Conservation (phyloP, 1,284 basidiomycete species). For the Heterobasidion annosum region DNA sequence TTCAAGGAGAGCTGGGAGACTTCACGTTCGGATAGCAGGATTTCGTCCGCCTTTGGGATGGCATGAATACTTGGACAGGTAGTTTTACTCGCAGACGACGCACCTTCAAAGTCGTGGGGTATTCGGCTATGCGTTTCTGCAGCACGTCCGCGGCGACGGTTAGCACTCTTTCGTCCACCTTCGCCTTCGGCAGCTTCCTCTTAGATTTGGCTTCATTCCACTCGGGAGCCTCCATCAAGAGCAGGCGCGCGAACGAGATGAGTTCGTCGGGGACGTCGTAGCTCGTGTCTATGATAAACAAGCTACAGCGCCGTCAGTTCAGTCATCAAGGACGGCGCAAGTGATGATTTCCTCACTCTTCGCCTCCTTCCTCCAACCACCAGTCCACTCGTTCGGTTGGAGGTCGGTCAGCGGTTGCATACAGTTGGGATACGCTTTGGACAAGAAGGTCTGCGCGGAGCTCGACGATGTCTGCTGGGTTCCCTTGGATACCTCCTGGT, state of each 20-base stretch:
- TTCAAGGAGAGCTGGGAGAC: constrained; percentile 27
- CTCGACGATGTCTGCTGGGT: constrained; percentile 85
- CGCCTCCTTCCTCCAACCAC: constrained; percentile 86
- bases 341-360: constrained; percentile 59
- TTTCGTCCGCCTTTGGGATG: constrained; percentile 43
- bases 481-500: constrained; percentile 39
- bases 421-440: constrained; percentile 26
- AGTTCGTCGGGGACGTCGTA: constrained; percentile 54
- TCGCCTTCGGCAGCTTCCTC: constrained; percentile 74
- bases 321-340: neutral
- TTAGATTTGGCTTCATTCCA: constrained; percentile 61
- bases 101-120: constrained; percentile 52
- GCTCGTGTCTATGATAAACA: constrained; percentile 53
- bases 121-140: constrained; percentile 39
- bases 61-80: constrained; percentile 1
- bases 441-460: constrained; percentile 76
- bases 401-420: constrained; percentile 13
- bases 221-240: constrained; percentile 50
- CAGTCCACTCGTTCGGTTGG: constrained; percentile 69
- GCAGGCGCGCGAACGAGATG: constrained; percentile 64
- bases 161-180: constrained; percentile 41
- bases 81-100: neutral
- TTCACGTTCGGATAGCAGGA: constrained; percentile 22
- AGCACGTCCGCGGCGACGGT: constrained; percentile 40
- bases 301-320: constrained; percentile 26